Evolutionary conservation across 2,329 filamentous ascomycete genomes (phyloP).

Genomic region (Trichoderma sp.): DNA sequence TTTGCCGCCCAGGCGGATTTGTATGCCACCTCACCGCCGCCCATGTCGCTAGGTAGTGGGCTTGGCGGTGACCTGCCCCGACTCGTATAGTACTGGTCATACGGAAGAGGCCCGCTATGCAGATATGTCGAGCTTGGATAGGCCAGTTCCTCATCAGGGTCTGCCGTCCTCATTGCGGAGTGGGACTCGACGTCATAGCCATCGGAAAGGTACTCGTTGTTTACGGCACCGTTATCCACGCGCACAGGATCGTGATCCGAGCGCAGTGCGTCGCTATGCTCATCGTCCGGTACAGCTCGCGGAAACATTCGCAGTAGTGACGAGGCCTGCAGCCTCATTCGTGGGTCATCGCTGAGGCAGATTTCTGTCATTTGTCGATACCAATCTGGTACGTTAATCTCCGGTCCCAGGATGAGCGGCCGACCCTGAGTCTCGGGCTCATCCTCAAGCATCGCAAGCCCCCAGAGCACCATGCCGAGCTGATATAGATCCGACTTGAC

Average conservation of each 20-base stretch:
- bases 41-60: constrained; percentile 49
- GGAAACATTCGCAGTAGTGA: constrained; percentile 73
- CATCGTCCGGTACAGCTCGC: constrained; percentile 24
- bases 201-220: constrained; percentile 44
- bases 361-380: constrained; percentile 74
- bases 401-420: constrained; percentile 63
- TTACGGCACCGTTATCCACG: constrained; percentile 44
- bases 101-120: constrained; percentile 38
- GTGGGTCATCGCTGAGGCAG: constrained; percentile 75
- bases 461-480: constrained; percentile 96
- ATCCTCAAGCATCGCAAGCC: constrained; percentile 81
- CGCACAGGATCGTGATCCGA: constrained; percentile 39
- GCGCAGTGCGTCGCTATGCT: constrained; percentile 28
- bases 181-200: constrained; percentile 39
- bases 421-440: constrained; percentile 81
- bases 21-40: constrained; percentile 38
- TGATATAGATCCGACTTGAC: constrained; percentile 97
- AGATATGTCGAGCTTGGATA: constrained; percentile 43
- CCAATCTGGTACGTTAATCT: constrained; percentile 71
- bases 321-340: constrained; percentile 70
- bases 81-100: constrained; percentile 50
- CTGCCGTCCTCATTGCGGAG: constrained; percentile 44
- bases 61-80: constrained; percentile 58
- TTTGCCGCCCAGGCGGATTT: constrained; percentile 44
- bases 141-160: constrained; percentile 48